A percentile compares a stretch with the other conserved stretches of the same genome.
Evolutionary conservation across 305 asterid genomes (phyloP).

Genomic region (Striga hermonthica): DNA sequence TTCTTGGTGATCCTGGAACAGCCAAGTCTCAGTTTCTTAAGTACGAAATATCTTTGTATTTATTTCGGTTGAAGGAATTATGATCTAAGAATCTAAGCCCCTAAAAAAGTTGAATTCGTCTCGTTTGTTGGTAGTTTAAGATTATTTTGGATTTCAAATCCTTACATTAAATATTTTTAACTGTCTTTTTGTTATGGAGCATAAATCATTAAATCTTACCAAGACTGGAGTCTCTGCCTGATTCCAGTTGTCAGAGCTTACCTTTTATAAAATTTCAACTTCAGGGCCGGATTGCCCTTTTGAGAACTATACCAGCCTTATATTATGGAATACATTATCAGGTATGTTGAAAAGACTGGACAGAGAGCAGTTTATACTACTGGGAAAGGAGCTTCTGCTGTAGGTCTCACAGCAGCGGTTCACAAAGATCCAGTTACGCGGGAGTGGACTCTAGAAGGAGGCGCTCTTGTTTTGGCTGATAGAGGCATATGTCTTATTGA

Average conservation of each 20-base stretch:
- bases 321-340: constrained; percentile 31
- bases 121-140: background rate
- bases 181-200: background rate
- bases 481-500: constrained; percentile 98
- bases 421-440: constrained; percentile 97
- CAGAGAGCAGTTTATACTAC: constrained; percentile 97
- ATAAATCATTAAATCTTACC: background rate
- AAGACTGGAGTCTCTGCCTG: background rate
- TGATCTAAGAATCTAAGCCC: constrained; percentile 4
- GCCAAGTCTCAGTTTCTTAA: constrained; percentile 98
- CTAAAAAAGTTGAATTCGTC: background rate
- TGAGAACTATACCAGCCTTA: constrained; percentile 26
- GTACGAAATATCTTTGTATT: constrained; percentile 45
- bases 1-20: constrained; percentile 97
- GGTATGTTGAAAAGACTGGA: constrained; percentile 95
- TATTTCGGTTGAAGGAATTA: constrained; percentile 1
- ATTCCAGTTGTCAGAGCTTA: background rate
- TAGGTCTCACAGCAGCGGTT: constrained; percentile 94
- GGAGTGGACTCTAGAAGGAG: constrained; percentile 99
- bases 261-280: constrained; percentile 1
- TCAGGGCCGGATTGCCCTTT: constrained; percentile 24
- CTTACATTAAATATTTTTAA: background rate
- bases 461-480: constrained; percentile 98
- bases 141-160: constrained; percentile 3
- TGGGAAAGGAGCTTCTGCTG: constrained; percentile 99